phyloP scores from a whole-genome alignment of 768 basidiomycete species.

The Hortiboletus flavorubellus region DNA sequence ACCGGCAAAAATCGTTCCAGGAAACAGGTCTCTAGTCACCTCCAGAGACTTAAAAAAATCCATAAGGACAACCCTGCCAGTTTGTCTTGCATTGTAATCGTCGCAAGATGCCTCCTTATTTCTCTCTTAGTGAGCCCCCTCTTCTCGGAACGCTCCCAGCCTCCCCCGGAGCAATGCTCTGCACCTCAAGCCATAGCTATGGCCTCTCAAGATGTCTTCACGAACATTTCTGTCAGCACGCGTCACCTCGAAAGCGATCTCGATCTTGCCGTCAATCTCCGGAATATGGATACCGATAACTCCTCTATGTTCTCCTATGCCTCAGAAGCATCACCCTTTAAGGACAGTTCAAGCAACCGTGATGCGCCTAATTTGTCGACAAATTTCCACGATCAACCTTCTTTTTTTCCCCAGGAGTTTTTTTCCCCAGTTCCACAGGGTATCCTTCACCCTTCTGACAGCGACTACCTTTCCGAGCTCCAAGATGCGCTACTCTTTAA shows the following conservation, averaged over 20 bases:
- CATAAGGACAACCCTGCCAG: slow-evolving; percentile 31
- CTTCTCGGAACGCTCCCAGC: slow-evolving; percentile 24
- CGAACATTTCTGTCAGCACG: slow-evolving; percentile 6
- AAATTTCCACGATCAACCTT: slow-evolving; percentile 5
- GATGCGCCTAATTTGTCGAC: slow-evolving; percentile 2
- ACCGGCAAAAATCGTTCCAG: slow-evolving; percentile 38
- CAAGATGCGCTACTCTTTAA: slow-evolving; percentile 14
- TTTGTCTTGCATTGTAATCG: slow-evolving; percentile 17
- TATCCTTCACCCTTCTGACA: neutral
- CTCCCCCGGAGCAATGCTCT: slow-evolving; percentile 11
- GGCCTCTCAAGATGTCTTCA: slow-evolving; percentile 10
- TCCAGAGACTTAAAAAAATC: slow-evolving; percentile 36
- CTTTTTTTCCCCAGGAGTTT: slow-evolving; percentile 5
- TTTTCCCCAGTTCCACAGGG: slow-evolving; percentile 4
- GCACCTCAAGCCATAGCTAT: neutral
- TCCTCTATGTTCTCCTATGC: slow-evolving; percentile 3
- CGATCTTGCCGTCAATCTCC: slow-evolving; percentile 6
- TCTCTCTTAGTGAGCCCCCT: slow-evolving; percentile 20
- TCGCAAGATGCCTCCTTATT: neutral
- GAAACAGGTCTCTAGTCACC: slow-evolving; percentile 40
- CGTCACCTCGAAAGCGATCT: slow-evolving; percentile 15
- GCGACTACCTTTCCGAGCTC: slow-evolving; percentile 14
- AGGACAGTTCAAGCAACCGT: neutral
- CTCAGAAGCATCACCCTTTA: slow-evolving; percentile 5
- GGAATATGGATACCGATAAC: neutral